phyloP scores from a whole-genome alignment of 805 yeast species.

The Wickerhamiella dianesei region DNA sequence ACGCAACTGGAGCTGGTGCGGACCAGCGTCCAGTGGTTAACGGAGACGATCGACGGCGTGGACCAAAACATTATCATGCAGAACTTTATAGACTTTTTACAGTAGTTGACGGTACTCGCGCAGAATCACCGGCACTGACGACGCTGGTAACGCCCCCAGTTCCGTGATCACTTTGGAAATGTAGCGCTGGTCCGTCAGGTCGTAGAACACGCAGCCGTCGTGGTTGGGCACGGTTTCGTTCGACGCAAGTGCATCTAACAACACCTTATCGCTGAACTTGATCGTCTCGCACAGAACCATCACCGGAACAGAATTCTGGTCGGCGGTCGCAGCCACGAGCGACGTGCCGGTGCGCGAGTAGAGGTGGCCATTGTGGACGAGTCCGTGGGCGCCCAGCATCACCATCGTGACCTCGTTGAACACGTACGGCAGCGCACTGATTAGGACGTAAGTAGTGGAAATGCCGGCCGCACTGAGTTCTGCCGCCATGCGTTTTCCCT shows the following conservation, averaged over 20 bases:
- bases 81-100: slow-evolving; percentile 2
- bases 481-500: slow-evolving; percentile 68
- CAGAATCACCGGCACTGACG: slow-evolving; percentile 93
- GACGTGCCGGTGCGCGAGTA: slow-evolving; percentile 94
- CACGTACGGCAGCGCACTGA: slow-evolving; percentile 66
- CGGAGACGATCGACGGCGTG: slow-evolving; percentile 1
- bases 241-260: slow-evolving; percentile 85
- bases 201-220: slow-evolving; percentile 69
- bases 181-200: slow-evolving; percentile 84
- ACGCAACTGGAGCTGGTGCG: slow-evolving; percentile 14
- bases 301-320: slow-evolving; percentile 80
- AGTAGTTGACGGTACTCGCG: slow-evolving; percentile 51
- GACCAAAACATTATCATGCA: slow-evolving; percentile 1
- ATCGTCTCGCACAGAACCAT: slow-evolving; percentile 90
- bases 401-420: slow-evolving; percentile 81
- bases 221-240: slow-evolving; percentile 49
- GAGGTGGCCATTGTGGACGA: slow-evolving; percentile 86
- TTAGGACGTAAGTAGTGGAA: slow-evolving; percentile 62
- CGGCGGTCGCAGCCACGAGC: slow-evolving; percentile 79
- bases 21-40: slow-evolving; percentile 3
- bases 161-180: slow-evolving; percentile 93
- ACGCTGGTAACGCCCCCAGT: slow-evolving; percentile 90
- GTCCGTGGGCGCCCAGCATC: slow-evolving; percentile 91
- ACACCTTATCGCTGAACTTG: slow-evolving; percentile 90
- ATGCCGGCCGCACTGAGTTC: slow-evolving; percentile 50